Evolutionary conservation across 1,139 yeast genomes (phyloP).

Genomic region (Sugiyamaella pinicola): DNA sequence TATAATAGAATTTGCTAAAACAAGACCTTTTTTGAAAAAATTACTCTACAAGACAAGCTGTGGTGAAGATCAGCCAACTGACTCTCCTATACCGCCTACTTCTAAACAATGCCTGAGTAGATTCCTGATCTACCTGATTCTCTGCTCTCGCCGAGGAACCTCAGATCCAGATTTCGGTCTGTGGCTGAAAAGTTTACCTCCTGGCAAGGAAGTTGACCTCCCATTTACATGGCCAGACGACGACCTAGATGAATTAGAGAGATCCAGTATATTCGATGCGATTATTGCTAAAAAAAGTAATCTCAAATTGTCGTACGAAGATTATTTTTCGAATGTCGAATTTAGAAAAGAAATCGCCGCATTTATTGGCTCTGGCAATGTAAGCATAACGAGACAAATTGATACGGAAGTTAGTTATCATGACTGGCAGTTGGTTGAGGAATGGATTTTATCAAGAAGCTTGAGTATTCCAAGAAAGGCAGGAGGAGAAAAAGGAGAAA

Average conservation of each 20-base stretch:
- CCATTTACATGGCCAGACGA: conserved; percentile 40
- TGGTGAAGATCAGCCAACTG: conserved; percentile 22
- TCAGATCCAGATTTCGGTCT: conserved; percentile 30
- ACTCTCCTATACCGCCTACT: conserved; percentile 18
- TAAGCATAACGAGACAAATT: conserved; percentile 12
- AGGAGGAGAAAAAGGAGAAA: conserved; percentile 11
- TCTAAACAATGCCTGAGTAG: conserved; percentile 29
- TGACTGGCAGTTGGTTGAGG: conserved; percentile 24
- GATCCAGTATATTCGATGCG: conserved; percentile 39
- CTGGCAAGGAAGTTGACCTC: conserved; percentile 36
- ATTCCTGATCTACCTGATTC: conserved; percentile 31
- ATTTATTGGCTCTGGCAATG: conserved; percentile 29
- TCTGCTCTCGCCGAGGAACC: conserved; percentile 29
- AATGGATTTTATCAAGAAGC: conserved; percentile 42
- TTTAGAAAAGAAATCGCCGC: conserved; percentile 28
- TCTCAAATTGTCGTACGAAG: conserved; percentile 34
- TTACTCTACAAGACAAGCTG: conserved; percentile 28
- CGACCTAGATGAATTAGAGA: conserved; percentile 34
- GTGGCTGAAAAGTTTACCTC: conserved; percentile 36
- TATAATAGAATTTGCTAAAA: conserved; percentile 28
- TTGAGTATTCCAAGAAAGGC: conserved; percentile 30
- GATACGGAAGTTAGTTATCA: conserved; percentile 27
- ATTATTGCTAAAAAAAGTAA: conserved; percentile 34
- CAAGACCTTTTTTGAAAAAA: conserved; percentile 25
- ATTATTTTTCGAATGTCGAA: conserved; percentile 27